Percentiles rank a stretch among this genome's conserved stretches.
These are phyloP conservation scores for Hypomontagnella submonticulosa DNA, from an alignment of 495 filamentous ascomycete species.

Conservation along the genomic window DNA sequence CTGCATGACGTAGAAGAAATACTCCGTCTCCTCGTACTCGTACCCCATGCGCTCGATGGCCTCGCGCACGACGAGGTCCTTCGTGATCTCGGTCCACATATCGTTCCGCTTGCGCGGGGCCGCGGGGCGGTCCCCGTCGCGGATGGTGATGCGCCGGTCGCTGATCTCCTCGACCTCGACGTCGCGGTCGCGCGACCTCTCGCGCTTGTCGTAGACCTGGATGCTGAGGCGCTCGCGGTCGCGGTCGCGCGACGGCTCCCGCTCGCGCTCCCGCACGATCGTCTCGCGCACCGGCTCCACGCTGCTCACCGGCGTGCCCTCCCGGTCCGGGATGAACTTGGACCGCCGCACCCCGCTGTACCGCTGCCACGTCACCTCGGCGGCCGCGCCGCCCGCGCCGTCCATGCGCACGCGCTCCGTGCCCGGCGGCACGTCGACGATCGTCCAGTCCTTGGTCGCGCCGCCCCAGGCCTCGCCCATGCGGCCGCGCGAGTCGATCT, in stretches of 20 bases:
- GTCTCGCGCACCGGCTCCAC: conserved; percentile 33
- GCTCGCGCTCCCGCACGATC: conserved; percentile 11
- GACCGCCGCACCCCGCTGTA: conserved; percentile 80
- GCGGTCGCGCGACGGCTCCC: conserved; percentile 51
- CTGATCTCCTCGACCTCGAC: conserved; percentile 58
- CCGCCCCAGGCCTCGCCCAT: conserved; percentile 75
- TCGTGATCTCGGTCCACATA: conserved; percentile 98
- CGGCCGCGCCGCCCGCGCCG: conserved; percentile 71
- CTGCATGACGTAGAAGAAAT: conserved; percentile 91
- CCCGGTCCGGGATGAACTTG: conserved; percentile 69
- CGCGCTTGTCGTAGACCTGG: conserved; percentile 54
- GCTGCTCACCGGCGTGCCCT: conserved; percentile 44
- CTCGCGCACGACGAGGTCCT: conserved; percentile 87
- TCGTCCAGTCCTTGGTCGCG: conserved; percentile 76
- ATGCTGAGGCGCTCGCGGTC: conserved; percentile 56
- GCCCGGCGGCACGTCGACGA: conserved; percentile 83
- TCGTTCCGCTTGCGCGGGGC: conserved; percentile 66
- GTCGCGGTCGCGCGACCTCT: conserved; percentile 51
- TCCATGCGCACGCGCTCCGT: conserved; percentile 81
- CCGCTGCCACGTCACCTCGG: conserved; percentile 78
- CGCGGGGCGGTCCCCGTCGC: conserved; percentile 41
- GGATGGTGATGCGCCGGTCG: conserved; percentile 57
- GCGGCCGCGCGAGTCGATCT: conserved; percentile 66
- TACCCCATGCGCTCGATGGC: conserved; percentile 88
- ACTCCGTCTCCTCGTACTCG: conserved; percentile 90